Percentiles rank a stretch among this genome's conserved stretches.
Conservation (phyloP, 1,139 yeast genomes). For the Arxiozyma slooffiae region DNA sequence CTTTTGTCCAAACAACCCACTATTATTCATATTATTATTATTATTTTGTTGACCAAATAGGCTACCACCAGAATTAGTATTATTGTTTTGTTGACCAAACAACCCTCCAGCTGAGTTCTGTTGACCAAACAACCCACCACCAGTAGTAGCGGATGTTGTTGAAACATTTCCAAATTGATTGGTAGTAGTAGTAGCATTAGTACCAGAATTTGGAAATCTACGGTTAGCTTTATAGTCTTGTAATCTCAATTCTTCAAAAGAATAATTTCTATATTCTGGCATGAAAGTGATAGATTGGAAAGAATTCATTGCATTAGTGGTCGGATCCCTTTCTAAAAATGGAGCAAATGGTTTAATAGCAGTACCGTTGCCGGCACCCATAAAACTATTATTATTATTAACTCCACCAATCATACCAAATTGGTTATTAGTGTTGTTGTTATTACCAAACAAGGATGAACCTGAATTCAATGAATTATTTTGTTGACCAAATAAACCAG, state of each 20-base stretch:
- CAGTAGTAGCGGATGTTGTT: conserved; percentile 4
- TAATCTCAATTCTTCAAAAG: conserved; percentile 79
- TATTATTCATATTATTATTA: conserved; percentile 13
- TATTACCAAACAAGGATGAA: conserved; percentile 1
- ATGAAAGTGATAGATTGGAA: conserved; percentile 73
- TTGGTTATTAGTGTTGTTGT: background rate
- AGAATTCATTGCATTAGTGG: conserved; percentile 45
- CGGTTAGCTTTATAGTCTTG: conserved; percentile 80
- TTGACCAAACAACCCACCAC: conserved; percentile 28
- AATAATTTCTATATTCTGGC: conserved; percentile 79
- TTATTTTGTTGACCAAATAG: conserved; percentile 25
- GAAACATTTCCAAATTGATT: conserved; percentile 9
- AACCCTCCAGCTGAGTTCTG: conserved; percentile 17
- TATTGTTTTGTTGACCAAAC: conserved; percentile 23
- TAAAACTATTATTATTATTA: conserved; percentile 29
- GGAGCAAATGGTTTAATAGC: conserved; percentile 58
- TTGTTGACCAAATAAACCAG: conserved; percentile 16
- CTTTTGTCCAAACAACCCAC: conserved; percentile 21
- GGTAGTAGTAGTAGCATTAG: conserved; percentile 16
- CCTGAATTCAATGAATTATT: conserved; percentile 24
- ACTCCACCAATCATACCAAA: conserved; percentile 47
- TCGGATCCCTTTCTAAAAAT: conserved; percentile 62
- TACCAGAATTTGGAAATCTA: conserved; percentile 28
- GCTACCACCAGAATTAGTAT: conserved; percentile 10
- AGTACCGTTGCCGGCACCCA: conserved; percentile 54